A percentile compares a stretch with the other conserved stretches of the same genome.
phyloP scores from a whole-genome alignment of 192 early-diverging fungal genomes.

The Irineochytrium annulatum region DNA sequence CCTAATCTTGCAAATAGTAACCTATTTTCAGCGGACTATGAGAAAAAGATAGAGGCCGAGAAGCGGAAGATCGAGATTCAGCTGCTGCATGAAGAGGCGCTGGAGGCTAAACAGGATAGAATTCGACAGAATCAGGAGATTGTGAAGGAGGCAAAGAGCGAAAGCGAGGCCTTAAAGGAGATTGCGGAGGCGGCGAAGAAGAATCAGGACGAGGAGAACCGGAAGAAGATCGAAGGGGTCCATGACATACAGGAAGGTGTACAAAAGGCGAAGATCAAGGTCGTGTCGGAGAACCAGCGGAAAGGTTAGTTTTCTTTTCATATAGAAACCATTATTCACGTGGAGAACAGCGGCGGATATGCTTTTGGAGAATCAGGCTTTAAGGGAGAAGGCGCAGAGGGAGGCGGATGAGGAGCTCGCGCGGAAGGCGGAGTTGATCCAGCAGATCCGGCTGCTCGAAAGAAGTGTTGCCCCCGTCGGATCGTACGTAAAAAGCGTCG shows the following conservation, averaged over 20 bases:
- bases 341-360: slow-evolving; percentile 33
- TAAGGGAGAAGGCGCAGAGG: slow-evolving; percentile 28
- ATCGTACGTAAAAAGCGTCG: slow-evolving; percentile 33
- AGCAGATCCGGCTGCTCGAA: slow-evolving; percentile 52
- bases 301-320: slow-evolving; percentile 31
- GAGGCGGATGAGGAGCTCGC: slow-evolving; percentile 37
- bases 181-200: slow-evolving; percentile 13
- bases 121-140: slow-evolving; percentile 36
- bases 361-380: slow-evolving; percentile 17
- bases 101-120: slow-evolving; percentile 38
- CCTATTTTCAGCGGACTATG: slow-evolving; percentile 33
- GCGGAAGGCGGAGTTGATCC: slow-evolving; percentile 45
- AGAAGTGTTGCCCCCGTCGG: slow-evolving; percentile 36
- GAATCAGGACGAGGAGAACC: slow-evolving; percentile 36
- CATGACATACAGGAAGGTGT: slow-evolving; percentile 43
- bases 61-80: slow-evolving; percentile 46
- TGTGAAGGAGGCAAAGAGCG: slow-evolving; percentile 32
- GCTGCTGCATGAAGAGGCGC: slow-evolving; percentile 49
- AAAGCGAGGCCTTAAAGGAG: slow-evolving; percentile 29
- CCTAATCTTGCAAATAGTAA: neutral
- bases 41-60: slow-evolving; percentile 34
- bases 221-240: slow-evolving; percentile 40
- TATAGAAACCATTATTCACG: neutral
- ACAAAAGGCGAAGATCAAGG: slow-evolving; percentile 39
- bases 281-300: slow-evolving; percentile 33